Conservation (phyloP, 208 protist genomes). For the Leishmania amazonensis region DNA sequence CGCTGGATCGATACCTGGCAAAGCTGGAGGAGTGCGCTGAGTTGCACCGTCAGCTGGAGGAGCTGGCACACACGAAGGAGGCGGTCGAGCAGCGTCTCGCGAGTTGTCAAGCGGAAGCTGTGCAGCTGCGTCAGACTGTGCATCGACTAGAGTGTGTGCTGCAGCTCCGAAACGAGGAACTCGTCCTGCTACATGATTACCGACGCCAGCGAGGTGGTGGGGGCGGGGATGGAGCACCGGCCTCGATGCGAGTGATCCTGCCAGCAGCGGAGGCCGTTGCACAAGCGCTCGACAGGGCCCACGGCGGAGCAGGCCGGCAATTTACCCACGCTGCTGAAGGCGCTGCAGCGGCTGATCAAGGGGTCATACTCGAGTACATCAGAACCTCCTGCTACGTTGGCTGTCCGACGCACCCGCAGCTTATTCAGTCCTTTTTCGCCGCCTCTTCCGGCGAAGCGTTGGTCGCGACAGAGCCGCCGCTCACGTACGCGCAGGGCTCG, state of each 20-base stretch:
- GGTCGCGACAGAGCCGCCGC: constrained; percentile 12
- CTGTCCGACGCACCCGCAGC: constrained; percentile 13
- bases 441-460: constrained; percentile 4
- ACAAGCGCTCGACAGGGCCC: not conserved
- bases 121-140: constrained; percentile 12
- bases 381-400: constrained; percentile 10
- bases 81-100: constrained; percentile 5
- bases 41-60: constrained; percentile 17
- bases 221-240: not conserved
- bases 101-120: constrained; percentile 2
- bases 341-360: constrained; percentile 1
- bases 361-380: constrained; percentile 9
- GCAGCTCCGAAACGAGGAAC: not conserved
- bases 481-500: constrained; percentile 13
- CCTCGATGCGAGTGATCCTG: not conserved
- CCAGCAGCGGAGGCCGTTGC: not conserved
- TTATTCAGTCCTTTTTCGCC: constrained; percentile 8
- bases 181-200: not conserved
- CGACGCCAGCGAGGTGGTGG: constrained; percentile 5
- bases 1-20: constrained; percentile 17
- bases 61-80: constrained; percentile 5
- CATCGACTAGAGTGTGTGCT: constrained; percentile 10
- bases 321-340: not conserved
- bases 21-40: constrained; percentile 32
- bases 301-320: not conserved